Percentiles rank a stretch among this genome's conserved stretches.
phyloP scores from a whole-genome alignment of 345 rosid species.

The Moricandia moricandioides region DNA sequence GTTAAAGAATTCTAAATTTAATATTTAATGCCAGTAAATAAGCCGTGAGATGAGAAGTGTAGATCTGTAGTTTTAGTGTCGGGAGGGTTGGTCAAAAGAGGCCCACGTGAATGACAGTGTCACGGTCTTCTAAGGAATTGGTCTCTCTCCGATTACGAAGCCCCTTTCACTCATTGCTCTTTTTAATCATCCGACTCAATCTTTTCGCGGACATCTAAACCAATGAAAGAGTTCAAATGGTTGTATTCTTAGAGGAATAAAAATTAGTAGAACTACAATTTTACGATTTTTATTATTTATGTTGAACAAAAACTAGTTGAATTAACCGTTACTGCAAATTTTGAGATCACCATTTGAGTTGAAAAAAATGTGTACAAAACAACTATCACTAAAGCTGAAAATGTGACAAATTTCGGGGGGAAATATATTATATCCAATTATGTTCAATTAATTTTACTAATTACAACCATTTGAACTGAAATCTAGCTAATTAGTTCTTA shows the following conservation, averaged over 20 bases:
- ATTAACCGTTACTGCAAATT: not conserved
- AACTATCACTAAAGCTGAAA: not conserved
- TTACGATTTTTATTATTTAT: too few species aligned
- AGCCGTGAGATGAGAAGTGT: conserved; percentile 19
- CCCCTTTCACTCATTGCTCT: conserved; percentile 22
- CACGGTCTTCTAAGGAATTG: conserved; percentile 41
- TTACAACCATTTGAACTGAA: not conserved
- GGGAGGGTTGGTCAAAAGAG: conserved; percentile 40
- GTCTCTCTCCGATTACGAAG: conserved; percentile 35
- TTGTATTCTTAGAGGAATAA: not conserved
- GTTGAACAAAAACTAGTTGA: not conserved
- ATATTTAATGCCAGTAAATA: not conserved
- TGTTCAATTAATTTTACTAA: not conserved
- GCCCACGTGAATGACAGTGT: conserved; percentile 41
- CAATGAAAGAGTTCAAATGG: not conserved
- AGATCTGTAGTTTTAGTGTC: conserved; percentile 33
- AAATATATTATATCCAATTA: not conserved
- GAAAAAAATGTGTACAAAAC: not conserved
- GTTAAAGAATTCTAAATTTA: not conserved
- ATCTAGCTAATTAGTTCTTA: not conserved
- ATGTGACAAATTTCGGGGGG: not conserved
- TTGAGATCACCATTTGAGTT: not conserved
- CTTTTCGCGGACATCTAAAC: not conserved
- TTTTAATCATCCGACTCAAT: not conserved
- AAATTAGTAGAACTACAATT: not conserved